A percentile compares a stretch with the other conserved stretches of the same genome.
These are phyloP conservation scores for Solanum paucissectum DNA, from an alignment of 257 asterid species.

Conservation along the genomic window DNA sequence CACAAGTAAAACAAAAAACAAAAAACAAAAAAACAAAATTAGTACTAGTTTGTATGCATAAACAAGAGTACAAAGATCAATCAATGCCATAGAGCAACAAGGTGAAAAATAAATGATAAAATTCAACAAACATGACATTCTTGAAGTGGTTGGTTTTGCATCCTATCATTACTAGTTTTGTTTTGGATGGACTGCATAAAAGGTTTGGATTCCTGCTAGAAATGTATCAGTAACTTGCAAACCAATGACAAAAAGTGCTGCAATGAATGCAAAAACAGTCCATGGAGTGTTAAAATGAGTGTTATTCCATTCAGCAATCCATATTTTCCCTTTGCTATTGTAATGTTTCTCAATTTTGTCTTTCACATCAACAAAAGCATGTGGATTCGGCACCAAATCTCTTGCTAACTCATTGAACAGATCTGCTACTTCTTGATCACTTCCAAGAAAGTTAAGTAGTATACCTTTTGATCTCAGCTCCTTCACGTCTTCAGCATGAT, in stretches of 20 bases:
- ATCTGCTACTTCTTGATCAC: conserved; percentile 5
- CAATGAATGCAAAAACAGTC: conserved; percentile 1
- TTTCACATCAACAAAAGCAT: not conserved
- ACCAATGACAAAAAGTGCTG: not conserved
- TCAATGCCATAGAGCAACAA: not conserved
- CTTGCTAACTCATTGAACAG: conserved; percentile 6
- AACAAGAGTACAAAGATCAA: not conserved
- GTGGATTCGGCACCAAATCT: not conserved
- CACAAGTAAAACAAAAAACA: not conserved
- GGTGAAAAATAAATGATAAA: not conserved
- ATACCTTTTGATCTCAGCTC: not conserved
- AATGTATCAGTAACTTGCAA: not conserved
- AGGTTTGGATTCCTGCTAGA: not conserved
- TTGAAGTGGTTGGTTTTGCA: not conserved
- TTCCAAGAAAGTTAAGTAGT: conserved; percentile 1
- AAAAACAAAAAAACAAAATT: not conserved
- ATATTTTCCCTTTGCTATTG: not conserved
- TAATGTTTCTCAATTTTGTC: not conserved
- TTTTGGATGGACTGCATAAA: not conserved
- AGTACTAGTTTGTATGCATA: not conserved
- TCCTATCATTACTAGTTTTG: not conserved
- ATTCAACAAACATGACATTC: not conserved
- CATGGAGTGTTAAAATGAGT: not conserved
- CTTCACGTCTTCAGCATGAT: conserved; percentile 1
- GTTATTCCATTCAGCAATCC: not conserved